These are phyloP conservation scores for Candida endomychidarum DNA, from an alignment of 805 yeast genomes.

Conservation along the genomic window DNA sequence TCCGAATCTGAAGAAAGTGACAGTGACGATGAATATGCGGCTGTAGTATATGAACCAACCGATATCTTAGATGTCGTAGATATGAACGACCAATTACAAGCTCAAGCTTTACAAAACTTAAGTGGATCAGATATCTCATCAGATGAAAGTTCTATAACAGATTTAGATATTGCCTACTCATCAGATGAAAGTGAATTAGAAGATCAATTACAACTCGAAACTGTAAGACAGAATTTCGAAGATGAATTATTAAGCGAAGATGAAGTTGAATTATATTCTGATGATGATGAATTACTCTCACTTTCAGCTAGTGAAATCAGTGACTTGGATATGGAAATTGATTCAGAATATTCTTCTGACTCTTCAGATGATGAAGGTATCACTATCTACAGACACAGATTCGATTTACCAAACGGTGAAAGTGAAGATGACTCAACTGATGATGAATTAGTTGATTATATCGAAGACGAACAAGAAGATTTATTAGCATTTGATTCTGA, in stretches of 20 bases:
- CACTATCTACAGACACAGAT: constrained; percentile 42
- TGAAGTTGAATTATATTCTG: constrained; percentile 25
- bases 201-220: constrained; percentile 37
- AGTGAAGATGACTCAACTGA: constrained; percentile 36
- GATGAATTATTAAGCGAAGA: constrained; percentile 33
- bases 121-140: constrained; percentile 18
- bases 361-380: constrained; percentile 41
- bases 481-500: constrained; percentile 31
- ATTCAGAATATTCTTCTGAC: constrained; percentile 21
- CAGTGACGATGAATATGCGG: constrained; percentile 14
- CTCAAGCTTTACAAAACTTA: constrained; percentile 23
- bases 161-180: constrained; percentile 26
- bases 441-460: constrained; percentile 29
- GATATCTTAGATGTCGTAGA: constrained; percentile 36
- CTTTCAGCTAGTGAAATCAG: constrained; percentile 30
- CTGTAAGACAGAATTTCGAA: constrained; percentile 35
- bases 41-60: constrained; percentile 25
- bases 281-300: constrained; percentile 20
- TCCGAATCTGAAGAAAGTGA: constrained; percentile 7
- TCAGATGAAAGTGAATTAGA: constrained; percentile 28
- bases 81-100: constrained; percentile 40
- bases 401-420: constrained; percentile 36
- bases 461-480: constrained; percentile 23
- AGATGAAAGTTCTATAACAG: constrained; percentile 22
- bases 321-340: constrained; percentile 23